phyloP scores from a whole-genome alignment of 1,139 yeast genomes.

The Tardiomyces blankii region DNA sequence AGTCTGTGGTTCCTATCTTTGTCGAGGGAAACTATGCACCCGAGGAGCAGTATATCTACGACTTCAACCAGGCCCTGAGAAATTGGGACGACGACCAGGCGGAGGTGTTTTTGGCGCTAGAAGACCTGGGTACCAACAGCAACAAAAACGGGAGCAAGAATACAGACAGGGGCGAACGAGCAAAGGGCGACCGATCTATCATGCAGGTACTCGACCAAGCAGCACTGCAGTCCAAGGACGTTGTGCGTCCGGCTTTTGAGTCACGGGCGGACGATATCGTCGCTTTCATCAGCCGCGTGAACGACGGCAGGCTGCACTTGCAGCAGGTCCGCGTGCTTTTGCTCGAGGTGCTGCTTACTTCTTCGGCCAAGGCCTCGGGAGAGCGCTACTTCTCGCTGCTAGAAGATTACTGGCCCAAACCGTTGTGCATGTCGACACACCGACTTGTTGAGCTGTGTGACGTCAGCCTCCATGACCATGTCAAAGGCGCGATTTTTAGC shows the following conservation, averaged over 20 bases:
- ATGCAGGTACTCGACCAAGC: neutral
- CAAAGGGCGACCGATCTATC: neutral
- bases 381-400: neutral
- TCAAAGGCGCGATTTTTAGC: neutral
- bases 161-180: neutral
- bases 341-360: constrained; percentile 2
- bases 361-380: neutral
- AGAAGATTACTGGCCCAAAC: neutral
- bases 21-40: constrained; percentile 12
- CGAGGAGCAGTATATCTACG: constrained; percentile 21
- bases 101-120: constrained; percentile 12
- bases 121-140: neutral
- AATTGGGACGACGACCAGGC: constrained; percentile 34
- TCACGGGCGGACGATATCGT: neutral
- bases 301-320: neutral
- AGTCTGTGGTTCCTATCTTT: constrained; percentile 15
- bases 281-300: neutral
- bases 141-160: neutral
- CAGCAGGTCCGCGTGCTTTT: neutral
- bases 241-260: neutral
- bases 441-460: neutral
- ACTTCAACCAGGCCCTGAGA: constrained; percentile 30
- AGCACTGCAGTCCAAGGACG: neutral
- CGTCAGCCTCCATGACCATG: neutral
- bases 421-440: neutral